Evolutionary conservation across 768 basidiomycete genomes (phyloP), one percentile per base, ranked within the genome.

Genomic region (Panaeolus cyanescens): DNA sequence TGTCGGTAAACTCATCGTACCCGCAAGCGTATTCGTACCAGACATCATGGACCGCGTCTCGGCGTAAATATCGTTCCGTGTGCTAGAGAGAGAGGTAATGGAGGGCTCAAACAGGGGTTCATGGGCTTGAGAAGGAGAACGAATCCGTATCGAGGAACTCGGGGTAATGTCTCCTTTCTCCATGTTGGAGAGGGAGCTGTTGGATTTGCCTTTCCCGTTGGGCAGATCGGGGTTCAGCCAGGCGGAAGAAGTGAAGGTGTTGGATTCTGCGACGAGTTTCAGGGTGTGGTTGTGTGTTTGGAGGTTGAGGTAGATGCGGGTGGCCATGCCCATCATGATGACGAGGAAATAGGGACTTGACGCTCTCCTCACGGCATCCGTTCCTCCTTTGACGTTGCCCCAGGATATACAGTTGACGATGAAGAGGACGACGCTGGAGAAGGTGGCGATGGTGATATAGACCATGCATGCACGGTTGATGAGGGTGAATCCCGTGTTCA

Each of bases 291-390:
- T 59, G 55, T 68, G 67, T 8, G 68, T 65, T 40, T 68, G 67
- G n/a, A 75, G 65, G 53, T 75, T 75, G 37, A 76, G 67, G 59
- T 69, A 74, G 9, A 77, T 68, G 15, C 74, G 71, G 6, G 71
- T 69, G 1, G 71, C 74, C 74, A 74, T 74, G 10, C 73, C 62
- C 62, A 70, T 70, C 57, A 70, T 69, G 36, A 77, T 63, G 19
- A 75, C 56, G 17, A 72, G 66, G 22, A 71, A 70, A 58, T 75
- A 72, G 4, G 70, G 68, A 12, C 67, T 65, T 20, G 70, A 68
- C 3, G 68, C 64, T 25, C 69, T 73, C 58, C 71, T 75, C 42
- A 72, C 60, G 56, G 73, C 64, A 42, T 72, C 72, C 50, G 64
- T 61, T 1, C 59, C 40, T 33, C 65, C 64, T n/a, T 67, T 70